Conservation (phyloP, 2,329 filamentous ascomycete species). For the Rhynchosporium graminicola region DNA sequence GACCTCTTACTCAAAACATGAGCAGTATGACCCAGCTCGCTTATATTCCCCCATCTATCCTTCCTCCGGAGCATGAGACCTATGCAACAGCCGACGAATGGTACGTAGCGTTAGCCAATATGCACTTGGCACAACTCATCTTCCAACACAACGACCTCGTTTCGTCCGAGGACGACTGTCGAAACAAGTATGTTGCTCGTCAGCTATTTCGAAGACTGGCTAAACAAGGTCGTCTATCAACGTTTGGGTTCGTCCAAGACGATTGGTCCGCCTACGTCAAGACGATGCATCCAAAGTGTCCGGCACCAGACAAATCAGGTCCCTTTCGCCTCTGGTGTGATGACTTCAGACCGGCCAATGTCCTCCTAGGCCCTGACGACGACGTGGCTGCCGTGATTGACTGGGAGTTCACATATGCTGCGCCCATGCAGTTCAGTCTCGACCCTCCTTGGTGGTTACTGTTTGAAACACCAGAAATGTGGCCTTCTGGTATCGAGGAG, state of each 20-base stretch:
- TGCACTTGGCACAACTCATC: slow-evolving; percentile 44
- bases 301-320: not conserved
- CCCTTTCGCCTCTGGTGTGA: slow-evolving; percentile 4
- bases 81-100: slow-evolving; percentile 18
- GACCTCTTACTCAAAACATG: slow-evolving; percentile 23
- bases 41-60: slow-evolving; percentile 17
- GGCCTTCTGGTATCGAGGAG: slow-evolving; percentile 32
- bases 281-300: not conserved
- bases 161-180: slow-evolving; percentile 43
- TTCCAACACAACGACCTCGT: slow-evolving; percentile 46
- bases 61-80: slow-evolving; percentile 17
- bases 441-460: slow-evolving; percentile 12
- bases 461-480: slow-evolving; percentile 5
- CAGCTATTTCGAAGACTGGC: slow-evolving; percentile 39
- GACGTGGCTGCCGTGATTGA: slow-evolving; percentile 7
- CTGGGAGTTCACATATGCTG: not conserved
- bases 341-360: slow-evolving; percentile 12
- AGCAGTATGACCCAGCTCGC: slow-evolving; percentile 24
- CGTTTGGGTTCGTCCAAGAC: slow-evolving; percentile 12
- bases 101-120: slow-evolving; percentile 26
- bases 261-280: slow-evolving; percentile 3
- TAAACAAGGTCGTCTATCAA: slow-evolving; percentile 8
- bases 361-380: not conserved
- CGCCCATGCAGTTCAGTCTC: slow-evolving; percentile 9
- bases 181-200: slow-evolving; percentile 46